Conservation (phyloP, 208 protist genomes). For the Trypanosoma rangeli region DNA sequence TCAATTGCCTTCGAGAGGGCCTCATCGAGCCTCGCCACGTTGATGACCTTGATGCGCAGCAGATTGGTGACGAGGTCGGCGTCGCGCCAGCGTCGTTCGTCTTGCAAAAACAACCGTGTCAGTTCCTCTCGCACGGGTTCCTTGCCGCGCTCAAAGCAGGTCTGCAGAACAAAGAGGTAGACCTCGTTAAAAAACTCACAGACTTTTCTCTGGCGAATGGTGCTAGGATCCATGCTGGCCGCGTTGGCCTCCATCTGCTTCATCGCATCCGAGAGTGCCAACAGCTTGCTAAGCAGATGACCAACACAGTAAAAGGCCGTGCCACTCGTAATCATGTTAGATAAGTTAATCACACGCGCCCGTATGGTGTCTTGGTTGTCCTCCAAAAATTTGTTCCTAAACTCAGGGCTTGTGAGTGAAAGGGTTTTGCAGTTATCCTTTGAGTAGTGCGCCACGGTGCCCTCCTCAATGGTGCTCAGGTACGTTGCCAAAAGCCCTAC, state of each 20-base stretch:
- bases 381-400: conserved; percentile 35
- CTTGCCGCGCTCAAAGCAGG: conserved; percentile 62
- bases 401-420: conserved; percentile 48
- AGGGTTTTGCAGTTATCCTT: conserved; percentile 39
- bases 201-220: conserved; percentile 39
- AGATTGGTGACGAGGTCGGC: conserved; percentile 70
- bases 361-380: conserved; percentile 56
- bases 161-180: conserved; percentile 77
- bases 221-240: conserved; percentile 20
- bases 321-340: conserved; percentile 75
- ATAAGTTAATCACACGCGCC: conserved; percentile 51
- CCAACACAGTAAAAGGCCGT: conserved; percentile 74
- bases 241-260: conserved; percentile 22
- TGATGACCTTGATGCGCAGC: conserved; percentile 89
- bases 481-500: conserved; percentile 63
- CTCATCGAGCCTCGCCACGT: conserved; percentile 81
- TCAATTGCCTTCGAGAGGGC: conserved; percentile 77
- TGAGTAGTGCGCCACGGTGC: conserved; percentile 55
- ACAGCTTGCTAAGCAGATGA: conserved; percentile 63
- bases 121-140: conserved; percentile 74
- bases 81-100: conserved; percentile 56
- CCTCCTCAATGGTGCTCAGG: conserved; percentile 74
- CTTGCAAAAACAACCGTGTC: conserved; percentile 72
- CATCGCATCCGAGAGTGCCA: conserved; percentile 49
- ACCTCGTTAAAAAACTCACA: conserved; percentile 75